phyloP scores from a whole-genome alignment of 805 yeast genomes.

The Lachancea sp. region DNA sequence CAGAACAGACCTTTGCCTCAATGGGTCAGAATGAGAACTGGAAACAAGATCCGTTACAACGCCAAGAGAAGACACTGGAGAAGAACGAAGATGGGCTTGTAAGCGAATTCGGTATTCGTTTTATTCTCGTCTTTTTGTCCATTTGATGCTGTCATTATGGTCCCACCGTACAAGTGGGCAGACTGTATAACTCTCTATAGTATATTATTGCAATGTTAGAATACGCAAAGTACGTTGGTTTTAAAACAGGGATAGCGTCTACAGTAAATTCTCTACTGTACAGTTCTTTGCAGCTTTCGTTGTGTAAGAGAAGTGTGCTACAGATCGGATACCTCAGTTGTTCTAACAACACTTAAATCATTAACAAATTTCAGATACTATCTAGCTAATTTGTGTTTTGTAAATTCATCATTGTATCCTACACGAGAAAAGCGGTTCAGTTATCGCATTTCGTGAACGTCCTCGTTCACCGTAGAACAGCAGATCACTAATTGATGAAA shows the following conservation, averaged over 20 bases:
- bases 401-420: slow-evolving; percentile 26
- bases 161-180: slow-evolving; percentile 1
- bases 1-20: slow-evolving; percentile 99
- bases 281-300: too few relatives aligned
- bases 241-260: background rate
- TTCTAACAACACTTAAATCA: slow-evolving; percentile 27
- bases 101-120: slow-evolving; percentile 34
- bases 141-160: slow-evolving; percentile 3
- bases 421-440: background rate
- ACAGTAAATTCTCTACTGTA: too few relatives aligned
- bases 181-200: slow-evolving; percentile 5
- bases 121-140: slow-evolving; percentile 1
- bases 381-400: slow-evolving; percentile 30
- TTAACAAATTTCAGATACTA: slow-evolving; percentile 33
- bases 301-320: background rate
- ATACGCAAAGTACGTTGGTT: background rate
- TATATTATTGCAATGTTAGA: slow-evolving; percentile 6
- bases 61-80: slow-evolving; percentile 99
- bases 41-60: slow-evolving; percentile 96
- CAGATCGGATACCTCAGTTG: slow-evolving; percentile 4
- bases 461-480: slow-evolving; percentile 4
- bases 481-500: background rate
- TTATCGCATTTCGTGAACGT: slow-evolving; percentile 4
- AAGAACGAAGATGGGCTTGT: slow-evolving; percentile 97
- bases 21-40: slow-evolving; percentile 98